Percentiles rank a stretch among this genome's conserved stretches.
These are phyloP conservation scores for Sugiyamaella marilandica DNA, from an alignment of 805 yeast genomes.

Conservation along the genomic window DNA sequence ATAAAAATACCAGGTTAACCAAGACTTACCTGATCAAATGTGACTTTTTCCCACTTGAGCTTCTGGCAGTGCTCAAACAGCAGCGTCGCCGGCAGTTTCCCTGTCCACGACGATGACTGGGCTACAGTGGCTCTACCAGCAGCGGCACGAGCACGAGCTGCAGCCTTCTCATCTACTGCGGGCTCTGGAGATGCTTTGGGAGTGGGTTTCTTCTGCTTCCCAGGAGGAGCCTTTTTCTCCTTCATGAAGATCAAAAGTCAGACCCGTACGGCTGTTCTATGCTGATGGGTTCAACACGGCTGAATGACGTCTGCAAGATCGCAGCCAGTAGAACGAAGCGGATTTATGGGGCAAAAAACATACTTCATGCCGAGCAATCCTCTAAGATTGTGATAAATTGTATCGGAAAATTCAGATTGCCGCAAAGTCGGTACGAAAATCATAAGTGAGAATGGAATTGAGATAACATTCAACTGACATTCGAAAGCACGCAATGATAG, in stretches of 20 bases:
- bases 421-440: no score
- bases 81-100: slow-evolving; percentile 82
- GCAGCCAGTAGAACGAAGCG: no score
- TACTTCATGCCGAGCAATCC: no score
- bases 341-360: no score
- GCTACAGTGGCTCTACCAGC: slow-evolving; percentile 18
- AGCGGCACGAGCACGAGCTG: slow-evolving; percentile 14
- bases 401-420: no score
- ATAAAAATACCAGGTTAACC: slow-evolving; percentile 6
- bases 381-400: no score
- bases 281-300: no score
- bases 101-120: slow-evolving; percentile 69
- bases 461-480: no score
- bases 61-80: slow-evolving; percentile 85
- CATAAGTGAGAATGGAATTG: no score
- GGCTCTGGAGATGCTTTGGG: background rate
- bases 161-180: slow-evolving; percentile 4
- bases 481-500: no score
- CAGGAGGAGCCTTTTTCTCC: background rate
- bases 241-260: background rate
- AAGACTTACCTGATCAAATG: slow-evolving; percentile 58
- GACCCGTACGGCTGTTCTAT: no score
- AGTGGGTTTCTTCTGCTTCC: background rate
- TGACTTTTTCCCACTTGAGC: slow-evolving; percentile 83
- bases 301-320: no score